Percentiles rank a stretch among this genome's conserved stretches.
phyloP scores from a whole-genome alignment of 192 early-diverging fungal species.

The Gigaspora rosea region DNA sequence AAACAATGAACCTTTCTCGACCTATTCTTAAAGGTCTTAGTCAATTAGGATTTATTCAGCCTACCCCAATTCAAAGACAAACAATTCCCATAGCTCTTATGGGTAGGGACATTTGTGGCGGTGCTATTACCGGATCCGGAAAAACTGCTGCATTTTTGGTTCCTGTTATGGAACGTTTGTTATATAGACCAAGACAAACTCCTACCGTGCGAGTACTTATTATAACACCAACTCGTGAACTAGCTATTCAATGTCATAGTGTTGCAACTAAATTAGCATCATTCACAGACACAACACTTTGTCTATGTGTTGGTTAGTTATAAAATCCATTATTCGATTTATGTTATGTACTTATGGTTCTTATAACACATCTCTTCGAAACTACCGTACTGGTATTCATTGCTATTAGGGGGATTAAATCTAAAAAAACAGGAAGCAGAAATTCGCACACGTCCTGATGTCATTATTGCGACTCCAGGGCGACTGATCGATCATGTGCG shows the following conservation, averaged over 20 bases:
- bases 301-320: conserved; percentile 74
- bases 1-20: conserved; percentile 89
- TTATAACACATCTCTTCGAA: no score
- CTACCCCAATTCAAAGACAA: conserved; percentile 90
- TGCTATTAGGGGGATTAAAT: conserved; percentile 72
- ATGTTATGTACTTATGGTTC: no score
- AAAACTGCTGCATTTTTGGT: conserved; percentile 98
- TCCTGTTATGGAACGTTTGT: conserved; percentile 91
- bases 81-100: conserved; percentile 94
- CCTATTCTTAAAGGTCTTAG: conserved; percentile 92
- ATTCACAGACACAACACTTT: conserved; percentile 86
- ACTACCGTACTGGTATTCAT: no score
- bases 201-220: conserved; percentile 86
- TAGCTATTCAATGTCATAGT: conserved; percentile 95
- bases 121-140: conserved; percentile 97
- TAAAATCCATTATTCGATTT: neutral
- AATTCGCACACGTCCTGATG: conserved; percentile 81
- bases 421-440: conserved; percentile 87
- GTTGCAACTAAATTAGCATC: conserved; percentile 83
- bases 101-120: conserved; percentile 97
- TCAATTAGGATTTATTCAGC: conserved; percentile 86
- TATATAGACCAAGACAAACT: conserved; percentile 81
- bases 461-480: conserved; percentile 97
- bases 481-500: conserved; percentile 96
- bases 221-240: conserved; percentile 95